Base-by-base conservation (phyloP, 495 filamentous ascomycete species). In the Geoglossum glabrum region DNA sequence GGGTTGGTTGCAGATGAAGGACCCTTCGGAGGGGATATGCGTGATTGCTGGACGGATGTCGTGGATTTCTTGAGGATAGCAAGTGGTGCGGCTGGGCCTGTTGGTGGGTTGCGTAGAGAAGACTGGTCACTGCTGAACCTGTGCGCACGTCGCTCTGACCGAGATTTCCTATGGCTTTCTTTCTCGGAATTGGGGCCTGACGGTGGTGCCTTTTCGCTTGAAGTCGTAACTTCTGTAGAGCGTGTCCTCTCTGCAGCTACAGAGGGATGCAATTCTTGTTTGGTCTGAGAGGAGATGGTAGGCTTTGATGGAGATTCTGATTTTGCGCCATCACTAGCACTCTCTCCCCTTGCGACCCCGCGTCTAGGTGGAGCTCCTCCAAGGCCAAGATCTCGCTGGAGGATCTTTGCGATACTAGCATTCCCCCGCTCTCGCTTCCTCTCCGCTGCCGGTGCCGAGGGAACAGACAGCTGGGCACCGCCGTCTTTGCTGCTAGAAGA, bases 381-480 rank as follows among this genome's bases (percentile, higher is more conserved):
- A n/a, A 97, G 75, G 19, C 90, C 92, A 19, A 95, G 73, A 68
- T 97, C 92, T 17, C 90, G 81, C 63, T 95, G 88, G 25, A 97
- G 69, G 59, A 97, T 95, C 49, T 82, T 82, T 5, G 87, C 89
- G 26, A 78, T 82, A 30, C 81, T 78, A 36, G 79, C 83, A 61
- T 79, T 86, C 9, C 84, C 85, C 59, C 87, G 78, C 62, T 83
- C 80, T 28, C 79, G 68, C 57, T 76, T 79, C 49, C 74, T 74
- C 57, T 79, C 76, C 11, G 72, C 61, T 7, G 69, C 61, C 54
- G 65, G 52, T 31, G 67, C 64, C 9, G 68, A 49, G 45, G 56
- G 62, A 4, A 59, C 57, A 31, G 33, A 38, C 27, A 63, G 50
- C 19, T 49, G 11, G 45, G 61, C 38, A n/a, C 56, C 28, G 6